Evolutionary conservation across 805 yeast genomes (phyloP).

Genomic region (Pichia nanzhaoensis): DNA sequence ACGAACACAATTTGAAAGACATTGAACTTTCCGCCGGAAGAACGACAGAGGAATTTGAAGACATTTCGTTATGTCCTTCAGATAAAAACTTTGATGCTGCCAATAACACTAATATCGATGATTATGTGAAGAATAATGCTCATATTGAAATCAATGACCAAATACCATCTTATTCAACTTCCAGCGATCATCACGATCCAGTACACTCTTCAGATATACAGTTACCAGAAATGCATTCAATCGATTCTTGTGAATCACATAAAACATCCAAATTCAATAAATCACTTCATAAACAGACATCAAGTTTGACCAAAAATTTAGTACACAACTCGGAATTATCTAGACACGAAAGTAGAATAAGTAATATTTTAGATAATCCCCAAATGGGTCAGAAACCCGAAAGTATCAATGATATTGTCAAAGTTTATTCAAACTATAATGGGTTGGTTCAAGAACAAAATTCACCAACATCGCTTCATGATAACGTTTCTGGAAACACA

Average conservation of each 20-base stretch:
- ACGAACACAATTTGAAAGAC: neutral
- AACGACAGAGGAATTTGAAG: neutral
- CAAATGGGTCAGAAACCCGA: slow-evolving; percentile 24
- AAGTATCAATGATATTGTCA: slow-evolving; percentile 39
- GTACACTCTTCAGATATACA: too few relatives aligned
- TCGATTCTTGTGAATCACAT: neutral
- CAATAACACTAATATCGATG: too few relatives aligned
- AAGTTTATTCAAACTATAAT: slow-evolving; percentile 45
- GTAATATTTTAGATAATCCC: slow-evolving; percentile 21
- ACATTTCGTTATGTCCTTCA: neutral
- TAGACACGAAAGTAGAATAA: slow-evolving; percentile 1
- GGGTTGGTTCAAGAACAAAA: slow-evolving; percentile 10
- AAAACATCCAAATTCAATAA: too few relatives aligned
- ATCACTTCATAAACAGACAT: too few relatives aligned
- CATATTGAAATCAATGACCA: too few relatives aligned
- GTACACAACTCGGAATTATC: neutral
- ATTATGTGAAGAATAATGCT: too few relatives aligned
- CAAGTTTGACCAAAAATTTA: too few relatives aligned
- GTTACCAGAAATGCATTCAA: neutral
- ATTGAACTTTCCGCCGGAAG: neutral
- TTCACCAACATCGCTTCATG: neutral
- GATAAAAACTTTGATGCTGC: too few relatives aligned
- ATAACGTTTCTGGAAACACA: slow-evolving; percentile 12
- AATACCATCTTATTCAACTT: too few relatives aligned
- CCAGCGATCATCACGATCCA: too few relatives aligned